Evolutionary conservation across 1,284 basidiomycete genomes (phyloP).

Genomic region (Apiotrichum laibachii): DNA sequence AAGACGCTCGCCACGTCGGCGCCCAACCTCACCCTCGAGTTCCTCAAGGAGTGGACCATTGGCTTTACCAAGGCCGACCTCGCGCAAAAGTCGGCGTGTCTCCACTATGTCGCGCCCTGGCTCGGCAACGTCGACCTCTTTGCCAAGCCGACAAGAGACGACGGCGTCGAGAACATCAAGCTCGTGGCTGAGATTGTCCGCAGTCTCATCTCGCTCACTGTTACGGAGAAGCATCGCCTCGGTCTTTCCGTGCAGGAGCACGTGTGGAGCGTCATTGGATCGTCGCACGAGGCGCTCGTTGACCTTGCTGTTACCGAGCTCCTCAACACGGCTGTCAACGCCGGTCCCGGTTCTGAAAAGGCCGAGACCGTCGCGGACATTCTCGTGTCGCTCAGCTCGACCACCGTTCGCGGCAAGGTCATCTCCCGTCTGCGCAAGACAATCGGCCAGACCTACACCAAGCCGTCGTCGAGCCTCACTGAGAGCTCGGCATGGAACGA

Average conservation of each 20-base stretch:
- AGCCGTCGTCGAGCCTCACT: conserved; percentile 61
- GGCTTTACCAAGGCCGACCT: conserved; percentile 58
- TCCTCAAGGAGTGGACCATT: conserved; percentile 73
- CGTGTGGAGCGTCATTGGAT: conserved; percentile 72
- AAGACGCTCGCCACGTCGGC: conserved; percentile 67
- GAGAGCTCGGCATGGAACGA: conserved; percentile 79
- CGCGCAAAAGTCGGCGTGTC: conserved; percentile 65
- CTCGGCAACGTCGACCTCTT: conserved; percentile 72
- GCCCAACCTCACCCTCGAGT: conserved; percentile 78
- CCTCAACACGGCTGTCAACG: conserved; percentile 72
- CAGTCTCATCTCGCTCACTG: conserved; percentile 69
- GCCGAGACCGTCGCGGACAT: conserved; percentile 74
- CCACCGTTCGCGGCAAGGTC: conserved; percentile 72
- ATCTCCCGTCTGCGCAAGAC: conserved; percentile 76
- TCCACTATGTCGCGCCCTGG: conserved; percentile 83
- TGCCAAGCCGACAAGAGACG: conserved; percentile 62
- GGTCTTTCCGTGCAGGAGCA: conserved; percentile 65
- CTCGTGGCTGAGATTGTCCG: conserved; percentile 70
- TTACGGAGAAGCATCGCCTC: conserved; percentile 65
- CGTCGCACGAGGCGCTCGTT: conserved; percentile 63
- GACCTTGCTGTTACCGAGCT: conserved; percentile 75
- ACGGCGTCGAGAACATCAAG: conserved; percentile 33
- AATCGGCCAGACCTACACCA: conserved; percentile 67
- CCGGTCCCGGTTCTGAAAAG: conserved; percentile 68
- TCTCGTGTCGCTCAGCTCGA: conserved; percentile 69